These are phyloP conservation scores for Fennellomyces sp. DNA, from an alignment of 371 early-diverging fungal species.

Conservation along the genomic window DNA sequence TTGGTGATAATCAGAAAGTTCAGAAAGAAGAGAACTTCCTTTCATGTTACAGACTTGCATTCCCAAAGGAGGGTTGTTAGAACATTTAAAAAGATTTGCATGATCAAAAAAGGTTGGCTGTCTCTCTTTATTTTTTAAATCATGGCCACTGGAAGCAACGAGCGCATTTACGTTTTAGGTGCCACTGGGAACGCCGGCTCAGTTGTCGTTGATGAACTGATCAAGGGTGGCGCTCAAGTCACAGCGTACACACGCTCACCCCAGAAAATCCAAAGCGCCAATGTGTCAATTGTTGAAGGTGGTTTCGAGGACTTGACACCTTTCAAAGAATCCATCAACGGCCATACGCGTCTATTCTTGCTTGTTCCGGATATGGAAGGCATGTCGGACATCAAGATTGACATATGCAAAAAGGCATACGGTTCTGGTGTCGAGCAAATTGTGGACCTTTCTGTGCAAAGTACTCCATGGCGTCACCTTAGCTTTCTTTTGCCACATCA, in stretches of 20 bases:
- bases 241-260: constrained; percentile 16
- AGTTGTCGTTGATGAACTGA: constrained; percentile 7
- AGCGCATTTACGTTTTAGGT: constrained; percentile 19
- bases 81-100: too few relatives aligned
- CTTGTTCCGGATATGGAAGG: constrained; percentile 3
- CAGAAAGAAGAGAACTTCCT: too few relatives aligned
- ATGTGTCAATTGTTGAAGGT: constrained; percentile 21
- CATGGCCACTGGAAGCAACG: too few relatives aligned
- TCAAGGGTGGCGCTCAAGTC: constrained; percentile 9
- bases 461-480: constrained; percentile 21
- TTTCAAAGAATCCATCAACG: constrained; percentile 19
- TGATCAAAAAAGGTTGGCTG: too few relatives aligned
- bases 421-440: constrained; percentile 37
- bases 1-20: too few relatives aligned
- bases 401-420: constrained; percentile 21
- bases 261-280: constrained; percentile 6
- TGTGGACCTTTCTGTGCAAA: constrained; percentile 19
- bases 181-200: constrained; percentile 22
- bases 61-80: too few relatives aligned
- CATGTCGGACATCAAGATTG: not conserved
- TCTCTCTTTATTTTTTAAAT: too few relatives aligned
- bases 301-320: constrained; percentile 23
- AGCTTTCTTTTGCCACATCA: constrained; percentile 20
- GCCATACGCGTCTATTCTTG: constrained; percentile 33
- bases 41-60: too few relatives aligned